Percentiles rank a stretch among this genome's conserved stretches.
Evolutionary conservation across 2,329 filamentous ascomycete species (phyloP).

Genomic region (Paraconiothyrium sp.): DNA sequence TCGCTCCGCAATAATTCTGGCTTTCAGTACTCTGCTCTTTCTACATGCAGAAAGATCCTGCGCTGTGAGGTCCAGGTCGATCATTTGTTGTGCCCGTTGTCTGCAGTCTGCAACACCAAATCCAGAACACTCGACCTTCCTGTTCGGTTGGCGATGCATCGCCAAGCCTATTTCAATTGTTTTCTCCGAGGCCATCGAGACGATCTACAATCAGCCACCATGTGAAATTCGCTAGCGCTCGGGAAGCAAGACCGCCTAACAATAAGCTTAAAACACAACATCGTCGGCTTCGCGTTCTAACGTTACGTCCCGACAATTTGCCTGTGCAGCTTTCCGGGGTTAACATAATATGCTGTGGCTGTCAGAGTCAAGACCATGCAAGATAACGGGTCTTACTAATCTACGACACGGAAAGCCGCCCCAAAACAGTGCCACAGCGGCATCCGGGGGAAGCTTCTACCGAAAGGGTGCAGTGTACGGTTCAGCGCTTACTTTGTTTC

Average conservation of each 20-base stretch:
- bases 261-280: conserved; percentile 6
- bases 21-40: not conserved
- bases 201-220: not conserved
- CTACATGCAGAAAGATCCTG: not conserved
- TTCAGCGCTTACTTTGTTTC: not conserved
- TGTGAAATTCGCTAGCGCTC: not conserved
- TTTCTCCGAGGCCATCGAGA: conserved; percentile 2
- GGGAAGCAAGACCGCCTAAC: not conserved
- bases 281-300: no score
- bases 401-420: not conserved
- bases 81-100: not conserved
- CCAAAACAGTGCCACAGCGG: not conserved
- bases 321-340: no score
- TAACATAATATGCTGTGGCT: no score
- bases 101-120: not conserved
- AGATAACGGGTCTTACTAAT: not conserved
- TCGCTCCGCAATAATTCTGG: not conserved
- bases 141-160: not conserved
- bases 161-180: not conserved
- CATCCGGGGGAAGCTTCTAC: not conserved
- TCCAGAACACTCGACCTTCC: not conserved
- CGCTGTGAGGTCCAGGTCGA: not conserved
- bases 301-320: no score
- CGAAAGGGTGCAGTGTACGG: not conserved
- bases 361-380: not conserved